Conservation (phyloP, 257 asterid species). For the Solanum dulcamara region DNA sequence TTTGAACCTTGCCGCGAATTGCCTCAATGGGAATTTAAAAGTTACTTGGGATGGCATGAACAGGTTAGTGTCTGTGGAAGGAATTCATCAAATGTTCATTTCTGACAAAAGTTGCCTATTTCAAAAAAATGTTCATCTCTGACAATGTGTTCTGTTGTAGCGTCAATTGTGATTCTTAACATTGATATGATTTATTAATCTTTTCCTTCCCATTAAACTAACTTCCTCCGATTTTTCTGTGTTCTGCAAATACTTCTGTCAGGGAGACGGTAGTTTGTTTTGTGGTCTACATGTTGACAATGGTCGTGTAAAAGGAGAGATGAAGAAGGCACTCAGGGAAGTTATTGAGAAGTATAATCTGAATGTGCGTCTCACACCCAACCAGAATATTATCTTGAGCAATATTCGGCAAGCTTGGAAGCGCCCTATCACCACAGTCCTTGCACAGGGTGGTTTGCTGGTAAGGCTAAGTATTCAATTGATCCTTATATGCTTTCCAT, state of each 20-base stretch:
- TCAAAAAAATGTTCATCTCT: not conserved
- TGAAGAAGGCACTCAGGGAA: conserved; percentile 78
- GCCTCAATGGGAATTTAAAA: conserved; percentile 94
- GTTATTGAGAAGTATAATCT: conserved; percentile 78
- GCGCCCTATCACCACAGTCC: conserved; percentile 67
- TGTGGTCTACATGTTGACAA: conserved; percentile 94
- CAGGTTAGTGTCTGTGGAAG: conserved; percentile 36
- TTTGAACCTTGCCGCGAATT: conserved; percentile 67
- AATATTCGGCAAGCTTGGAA: conserved; percentile 75
- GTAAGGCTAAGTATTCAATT: conserved; percentile 22
- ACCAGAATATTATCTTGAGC: conserved; percentile 81
- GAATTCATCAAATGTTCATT: not conserved
- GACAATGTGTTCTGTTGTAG: not conserved
- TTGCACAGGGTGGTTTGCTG: conserved; percentile 96
- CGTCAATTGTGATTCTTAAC: not conserved
- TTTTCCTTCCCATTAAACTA: not conserved
- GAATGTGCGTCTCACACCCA: conserved; percentile 85
- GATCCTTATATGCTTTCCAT: not conserved
- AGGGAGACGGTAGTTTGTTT: conserved; percentile 89
- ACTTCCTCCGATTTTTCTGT: not conserved
- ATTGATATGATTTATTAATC: not conserved
- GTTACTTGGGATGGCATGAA: conserved; percentile 98
- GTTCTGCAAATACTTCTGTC: conserved; percentile 8
- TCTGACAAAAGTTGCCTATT: too few relatives aligned
- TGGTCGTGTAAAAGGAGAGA: conserved; percentile 72